Evolutionary conservation across 2,329 filamentous ascomycete species (phyloP).

Genomic region (Colletotrichum gloeosporioides): DNA sequence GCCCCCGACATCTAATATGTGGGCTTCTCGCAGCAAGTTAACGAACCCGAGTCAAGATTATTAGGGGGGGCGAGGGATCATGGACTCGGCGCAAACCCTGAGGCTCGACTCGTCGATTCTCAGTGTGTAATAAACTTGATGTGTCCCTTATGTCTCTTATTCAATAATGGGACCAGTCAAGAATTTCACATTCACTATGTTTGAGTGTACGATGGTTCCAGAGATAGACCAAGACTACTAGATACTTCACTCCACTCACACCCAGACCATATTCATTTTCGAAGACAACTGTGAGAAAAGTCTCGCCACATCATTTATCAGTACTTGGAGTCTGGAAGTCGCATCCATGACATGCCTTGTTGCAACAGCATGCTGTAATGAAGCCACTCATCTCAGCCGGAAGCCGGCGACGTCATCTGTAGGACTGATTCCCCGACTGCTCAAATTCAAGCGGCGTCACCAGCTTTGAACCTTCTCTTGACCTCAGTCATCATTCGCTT

Average conservation of each 20-base stretch:
- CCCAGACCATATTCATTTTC: not conserved
- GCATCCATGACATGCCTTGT: not conserved
- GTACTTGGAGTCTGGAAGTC: not conserved
- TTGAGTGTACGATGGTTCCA: fast-evolving
- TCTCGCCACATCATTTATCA: fast-evolving
- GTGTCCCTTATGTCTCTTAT: not conserved
- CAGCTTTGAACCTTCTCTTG: not conserved
- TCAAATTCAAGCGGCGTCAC: not conserved
- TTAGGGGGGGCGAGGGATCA: not conserved
- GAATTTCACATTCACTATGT: not conserved
- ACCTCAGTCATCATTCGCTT: not conserved
- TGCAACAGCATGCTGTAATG: not conserved
- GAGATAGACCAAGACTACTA: not conserved
- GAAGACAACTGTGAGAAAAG: not conserved
- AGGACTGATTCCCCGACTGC: not conserved
- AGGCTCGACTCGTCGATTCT: not conserved
- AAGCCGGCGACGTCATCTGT: not conserved
- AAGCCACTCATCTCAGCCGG: not conserved
- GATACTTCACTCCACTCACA: not conserved
- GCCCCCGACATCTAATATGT: not conserved
- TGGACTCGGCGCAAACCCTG: not conserved
- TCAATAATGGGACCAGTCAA: not conserved
- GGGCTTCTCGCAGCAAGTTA: fast-evolving
- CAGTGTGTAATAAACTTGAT: not conserved
- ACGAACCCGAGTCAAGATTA: not conserved